phyloP scores from a whole-genome alignment of 73 alveolate species.

The Urostyla sp. region DNA sequence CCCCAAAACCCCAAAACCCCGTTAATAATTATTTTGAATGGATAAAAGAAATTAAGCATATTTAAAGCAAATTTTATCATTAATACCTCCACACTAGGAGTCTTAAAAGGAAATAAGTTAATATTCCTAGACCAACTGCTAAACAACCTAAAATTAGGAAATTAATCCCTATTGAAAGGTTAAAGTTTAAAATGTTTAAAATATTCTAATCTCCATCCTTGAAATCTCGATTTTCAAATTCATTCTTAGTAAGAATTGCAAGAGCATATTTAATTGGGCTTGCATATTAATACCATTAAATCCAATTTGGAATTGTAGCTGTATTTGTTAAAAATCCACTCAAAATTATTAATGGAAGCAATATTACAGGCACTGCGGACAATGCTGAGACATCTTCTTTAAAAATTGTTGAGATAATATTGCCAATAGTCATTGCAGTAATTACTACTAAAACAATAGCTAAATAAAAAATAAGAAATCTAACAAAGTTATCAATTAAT shows the following conservation, averaged over 20 bases:
- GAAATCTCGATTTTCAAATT: slow-evolving; percentile 51
- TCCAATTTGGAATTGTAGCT: slow-evolving; percentile 62
- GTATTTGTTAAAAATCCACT: slow-evolving; percentile 76
- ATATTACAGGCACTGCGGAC: slow-evolving; percentile 55
- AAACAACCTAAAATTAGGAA: no score
- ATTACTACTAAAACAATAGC: neutral
- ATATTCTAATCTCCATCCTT: neutral
- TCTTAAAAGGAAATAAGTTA: no score
- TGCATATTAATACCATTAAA: slow-evolving; percentile 79
- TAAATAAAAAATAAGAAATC: neutral
- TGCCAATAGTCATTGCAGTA: neutral
- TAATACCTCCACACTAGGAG: no score
- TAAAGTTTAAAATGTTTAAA: neutral
- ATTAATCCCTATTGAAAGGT: no score
- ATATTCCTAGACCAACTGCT: no score
- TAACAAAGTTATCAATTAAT: neutral
- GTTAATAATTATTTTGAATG: no score
- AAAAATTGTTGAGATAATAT: slow-evolving; percentile 19
- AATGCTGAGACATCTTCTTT: slow-evolving; percentile 61
- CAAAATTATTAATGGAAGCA: slow-evolving; percentile 77
- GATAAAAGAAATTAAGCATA: no score
- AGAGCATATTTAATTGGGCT: slow-evolving; percentile 79
- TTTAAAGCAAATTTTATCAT: no score
- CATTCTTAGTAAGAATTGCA: slow-evolving; percentile 76
- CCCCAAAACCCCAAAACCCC: no score